phyloP scores from a whole-genome alignment of 306 rosid species.

The Medicago lupulina region DNA sequence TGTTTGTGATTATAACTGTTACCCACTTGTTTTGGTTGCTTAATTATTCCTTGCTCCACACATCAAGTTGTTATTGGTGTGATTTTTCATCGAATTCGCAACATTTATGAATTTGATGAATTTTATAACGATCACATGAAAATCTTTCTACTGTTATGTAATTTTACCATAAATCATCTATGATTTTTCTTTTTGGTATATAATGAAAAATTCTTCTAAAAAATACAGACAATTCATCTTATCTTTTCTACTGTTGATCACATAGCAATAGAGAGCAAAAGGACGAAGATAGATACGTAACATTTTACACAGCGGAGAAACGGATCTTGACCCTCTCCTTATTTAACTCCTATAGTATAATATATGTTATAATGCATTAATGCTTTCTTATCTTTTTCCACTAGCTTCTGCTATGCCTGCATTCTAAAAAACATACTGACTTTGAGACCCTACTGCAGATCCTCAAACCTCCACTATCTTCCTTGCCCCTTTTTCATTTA shows the following conservation, averaged over 20 bases:
- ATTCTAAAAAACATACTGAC: constrained; percentile 23
- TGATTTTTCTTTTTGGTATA: too few species aligned
- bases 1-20: too few species aligned
- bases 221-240: background rate
- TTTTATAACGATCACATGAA: too few species aligned
- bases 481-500: background rate
- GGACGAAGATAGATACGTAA: constrained; percentile 9
- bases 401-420: constrained; percentile 25
- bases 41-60: too few species aligned
- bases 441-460: constrained; percentile 24
- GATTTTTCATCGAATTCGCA: too few species aligned
- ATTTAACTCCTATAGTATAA: too few species aligned
- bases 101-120: too few species aligned
- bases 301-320: constrained; percentile 12
- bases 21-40: too few species aligned
- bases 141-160: too few species aligned
- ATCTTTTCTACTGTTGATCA: background rate
- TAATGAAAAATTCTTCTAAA: too few species aligned
- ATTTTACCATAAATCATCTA: too few species aligned
- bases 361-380: background rate
- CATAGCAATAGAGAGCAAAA: background rate
- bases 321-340: constrained; percentile 32
- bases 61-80: too few species aligned
- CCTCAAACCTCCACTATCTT: constrained; percentile 27
- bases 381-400: background rate